Conservation (phyloP, 2,329 filamentous ascomycete species). For the Pezicula carpinea region DNA sequence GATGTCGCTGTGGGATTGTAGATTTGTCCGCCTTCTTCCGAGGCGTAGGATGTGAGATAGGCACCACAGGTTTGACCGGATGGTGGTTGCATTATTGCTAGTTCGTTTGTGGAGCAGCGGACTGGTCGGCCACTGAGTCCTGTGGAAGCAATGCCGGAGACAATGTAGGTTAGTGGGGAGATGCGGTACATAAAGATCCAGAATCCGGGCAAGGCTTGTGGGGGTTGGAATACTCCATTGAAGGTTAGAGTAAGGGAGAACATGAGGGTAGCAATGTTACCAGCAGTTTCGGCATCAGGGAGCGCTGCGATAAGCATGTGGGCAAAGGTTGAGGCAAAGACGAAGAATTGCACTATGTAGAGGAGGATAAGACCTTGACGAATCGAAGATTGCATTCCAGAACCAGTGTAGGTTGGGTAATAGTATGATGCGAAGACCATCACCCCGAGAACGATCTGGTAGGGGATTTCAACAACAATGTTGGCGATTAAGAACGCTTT, state of each 20-base stretch:
- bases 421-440: constrained; percentile 80
- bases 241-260: constrained; percentile 73
- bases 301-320: constrained; percentile 74
- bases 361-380: constrained; percentile 64
- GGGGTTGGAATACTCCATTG: constrained; percentile 68
- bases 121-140: constrained; percentile 65
- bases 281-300: constrained; percentile 70
- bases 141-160: constrained; percentile 65
- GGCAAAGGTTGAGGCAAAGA: constrained; percentile 81
- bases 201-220: constrained; percentile 62
- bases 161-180: constrained; percentile 63
- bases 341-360: constrained; percentile 67
- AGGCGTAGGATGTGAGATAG: constrained; percentile 52
- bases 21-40: constrained; percentile 46
- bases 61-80: constrained; percentile 49
- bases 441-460: constrained; percentile 70
- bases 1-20: constrained; percentile 41
- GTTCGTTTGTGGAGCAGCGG: constrained; percentile 64
- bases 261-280: constrained; percentile 71
- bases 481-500: constrained; percentile 28
- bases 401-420: constrained; percentile 67
- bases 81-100: constrained; percentile 59
- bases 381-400: constrained; percentile 36
- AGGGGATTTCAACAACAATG: constrained; percentile 80
- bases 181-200: constrained; percentile 78